These are phyloP conservation scores for Phialemoniopsis sp. DNA, from an alignment of 2,329 filamentous ascomycete species.

Conservation along the genomic window DNA sequence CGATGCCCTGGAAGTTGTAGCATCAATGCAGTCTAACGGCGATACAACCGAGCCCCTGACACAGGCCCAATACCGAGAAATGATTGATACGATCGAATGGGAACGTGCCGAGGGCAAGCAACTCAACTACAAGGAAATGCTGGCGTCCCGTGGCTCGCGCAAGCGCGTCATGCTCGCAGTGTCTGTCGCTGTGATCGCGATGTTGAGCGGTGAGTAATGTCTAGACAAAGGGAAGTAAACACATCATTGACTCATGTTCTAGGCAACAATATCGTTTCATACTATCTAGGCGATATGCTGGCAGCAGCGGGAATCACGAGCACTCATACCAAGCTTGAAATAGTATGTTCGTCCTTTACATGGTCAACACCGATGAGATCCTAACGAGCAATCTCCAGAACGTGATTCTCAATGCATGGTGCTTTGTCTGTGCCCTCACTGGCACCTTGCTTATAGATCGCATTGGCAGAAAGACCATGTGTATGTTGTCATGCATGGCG, in stretches of 20 bases:
- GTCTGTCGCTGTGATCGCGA: constrained; percentile 3
- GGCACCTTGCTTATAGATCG: constrained; percentile 36
- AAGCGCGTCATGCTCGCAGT: constrained; percentile 2
- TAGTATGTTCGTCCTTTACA: too few species aligned
- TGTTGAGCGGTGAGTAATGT: neutral
- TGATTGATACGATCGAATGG: constrained; percentile 5
- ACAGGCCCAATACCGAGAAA: constrained; percentile 5
- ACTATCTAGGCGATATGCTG: constrained; percentile 4
- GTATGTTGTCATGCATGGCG: too few species aligned
- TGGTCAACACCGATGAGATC: too few species aligned
- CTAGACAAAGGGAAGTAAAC: too few species aligned
- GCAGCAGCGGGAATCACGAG: constrained; percentile 4
- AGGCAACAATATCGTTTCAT: constrained; percentile 10
- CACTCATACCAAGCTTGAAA: too few species aligned
- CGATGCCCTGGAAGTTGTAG: too few species aligned
- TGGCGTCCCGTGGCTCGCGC: neutral
- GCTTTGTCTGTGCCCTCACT: constrained; percentile 31
- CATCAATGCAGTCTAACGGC: neutral
- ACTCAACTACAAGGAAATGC: too few species aligned
- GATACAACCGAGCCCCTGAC: constrained; percentile 1
- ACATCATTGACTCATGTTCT: neutral
- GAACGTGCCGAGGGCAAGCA: too few species aligned
- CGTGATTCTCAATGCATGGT: constrained; percentile 47
- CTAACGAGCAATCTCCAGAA: constrained; percentile 20
- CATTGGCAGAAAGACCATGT: constrained; percentile 27